Conservation (phyloP, 768 basidiomycete species). For the Kwoniella europaea region DNA sequence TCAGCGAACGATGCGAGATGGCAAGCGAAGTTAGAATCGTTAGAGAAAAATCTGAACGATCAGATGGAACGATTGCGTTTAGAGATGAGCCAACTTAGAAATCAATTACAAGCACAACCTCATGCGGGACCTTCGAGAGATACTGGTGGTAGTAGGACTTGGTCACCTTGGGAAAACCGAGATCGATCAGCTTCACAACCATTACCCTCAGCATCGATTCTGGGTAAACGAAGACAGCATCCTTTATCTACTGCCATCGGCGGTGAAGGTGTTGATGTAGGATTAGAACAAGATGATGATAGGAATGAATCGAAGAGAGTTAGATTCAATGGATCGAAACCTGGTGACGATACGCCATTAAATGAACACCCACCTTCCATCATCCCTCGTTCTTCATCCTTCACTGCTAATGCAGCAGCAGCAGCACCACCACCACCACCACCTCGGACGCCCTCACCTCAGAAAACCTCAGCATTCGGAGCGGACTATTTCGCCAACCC, state of each 20-base stretch:
- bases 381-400: not conserved
- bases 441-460: slow-evolving; percentile 41
- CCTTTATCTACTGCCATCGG: not conserved
- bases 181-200: slow-evolving; percentile 12
- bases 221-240: slow-evolving; percentile 16
- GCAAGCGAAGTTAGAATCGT: slow-evolving; percentile 15
- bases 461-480: slow-evolving; percentile 17
- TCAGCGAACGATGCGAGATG: slow-evolving; percentile 16
- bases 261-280: not conserved
- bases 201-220: not conserved
- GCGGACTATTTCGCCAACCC: slow-evolving; percentile 19
- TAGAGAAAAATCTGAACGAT: slow-evolving; percentile 15
- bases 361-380: slow-evolving; percentile 11
- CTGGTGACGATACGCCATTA: slow-evolving; percentile 16
- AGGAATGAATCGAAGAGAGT: slow-evolving; percentile 20
- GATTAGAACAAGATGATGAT: not conserved
- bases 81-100: slow-evolving; percentile 16
- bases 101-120: not conserved
- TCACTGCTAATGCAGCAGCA: not conserved
- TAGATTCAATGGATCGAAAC: slow-evolving; percentile 21
- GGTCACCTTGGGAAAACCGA: slow-evolving; percentile 16
- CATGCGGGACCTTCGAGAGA: not conserved
- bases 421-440: not conserved
- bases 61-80: slow-evolving; percentile 18
- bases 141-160: slow-evolving; percentile 6